Conservation (phyloP, 2,329 filamentous ascomycete genomes). For the Seiridium cupressi region DNA sequence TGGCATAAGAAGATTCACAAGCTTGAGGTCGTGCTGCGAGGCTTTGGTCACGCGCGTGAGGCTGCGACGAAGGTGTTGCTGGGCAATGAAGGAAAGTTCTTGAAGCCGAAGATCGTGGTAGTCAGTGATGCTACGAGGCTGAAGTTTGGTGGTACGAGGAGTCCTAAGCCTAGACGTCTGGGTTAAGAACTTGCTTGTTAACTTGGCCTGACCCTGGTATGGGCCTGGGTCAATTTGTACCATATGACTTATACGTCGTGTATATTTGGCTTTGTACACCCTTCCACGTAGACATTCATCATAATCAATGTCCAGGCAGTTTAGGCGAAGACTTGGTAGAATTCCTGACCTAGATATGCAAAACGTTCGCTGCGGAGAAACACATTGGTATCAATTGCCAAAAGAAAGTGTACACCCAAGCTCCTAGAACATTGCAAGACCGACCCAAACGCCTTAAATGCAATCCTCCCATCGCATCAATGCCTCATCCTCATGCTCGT, state of each 20-base stretch:
- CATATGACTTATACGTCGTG: constrained; percentile 18
- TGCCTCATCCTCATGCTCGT: background rate
- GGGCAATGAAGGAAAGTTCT: constrained; percentile 75
- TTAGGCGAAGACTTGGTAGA: background rate
- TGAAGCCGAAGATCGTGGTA: constrained; percentile 72
- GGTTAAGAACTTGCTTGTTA: constrained; percentile 17
- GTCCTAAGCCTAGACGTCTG: constrained; percentile 79
- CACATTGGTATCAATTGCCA: constrained; percentile 26
- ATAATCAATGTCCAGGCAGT: background rate
- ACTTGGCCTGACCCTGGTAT: background rate
- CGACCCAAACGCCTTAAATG: constrained; percentile 16
- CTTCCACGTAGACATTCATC: background rate
- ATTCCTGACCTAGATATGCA: background rate
- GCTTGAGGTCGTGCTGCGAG: constrained; percentile 78
- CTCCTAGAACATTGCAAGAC: background rate
- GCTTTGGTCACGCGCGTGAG: constrained; percentile 84
- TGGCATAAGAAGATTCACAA: constrained; percentile 72
- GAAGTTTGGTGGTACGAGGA: constrained; percentile 94
- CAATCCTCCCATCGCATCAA: background rate
- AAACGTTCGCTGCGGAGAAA: background rate
- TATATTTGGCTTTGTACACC: constrained; percentile 15
- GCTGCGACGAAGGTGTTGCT: constrained; percentile 87
- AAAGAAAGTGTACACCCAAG: background rate
- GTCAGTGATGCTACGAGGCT: constrained; percentile 85
- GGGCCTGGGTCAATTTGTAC: constrained; percentile 15